Evolutionary conservation across 331 rosid species (phyloP).

Genomic region (Cydonia oblonga): DNA sequence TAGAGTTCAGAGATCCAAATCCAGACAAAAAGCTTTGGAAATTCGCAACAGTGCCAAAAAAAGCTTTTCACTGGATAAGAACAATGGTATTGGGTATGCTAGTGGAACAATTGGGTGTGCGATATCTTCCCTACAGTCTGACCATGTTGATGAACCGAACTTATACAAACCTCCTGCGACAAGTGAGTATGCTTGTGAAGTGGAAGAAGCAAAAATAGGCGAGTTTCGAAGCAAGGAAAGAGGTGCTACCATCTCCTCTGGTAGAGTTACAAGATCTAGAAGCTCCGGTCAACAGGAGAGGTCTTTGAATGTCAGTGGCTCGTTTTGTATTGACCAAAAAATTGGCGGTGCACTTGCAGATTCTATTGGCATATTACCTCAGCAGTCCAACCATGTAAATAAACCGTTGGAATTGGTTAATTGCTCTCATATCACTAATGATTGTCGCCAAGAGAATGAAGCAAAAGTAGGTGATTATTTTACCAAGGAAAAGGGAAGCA

Average conservation of each 20-base stretch:
- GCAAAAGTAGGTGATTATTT: constrained; percentile 9
- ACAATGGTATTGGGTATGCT: constrained; percentile 18
- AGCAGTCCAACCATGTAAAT: constrained; percentile 21
- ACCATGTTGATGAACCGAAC: constrained; percentile 17
- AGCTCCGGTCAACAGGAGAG: constrained; percentile 18
- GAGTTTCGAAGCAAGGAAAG: constrained; percentile 14
- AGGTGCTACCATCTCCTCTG: constrained; percentile 11
- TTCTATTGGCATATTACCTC: background rate
- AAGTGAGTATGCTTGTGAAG: constrained; percentile 16
- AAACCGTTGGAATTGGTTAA: constrained; percentile 18
- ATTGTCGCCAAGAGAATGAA: constrained; percentile 17
- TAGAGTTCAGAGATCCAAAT: constrained; percentile 73
- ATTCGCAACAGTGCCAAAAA: constrained; percentile 53
- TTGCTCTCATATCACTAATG: constrained; percentile 12
- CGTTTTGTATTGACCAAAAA: constrained; percentile 10
- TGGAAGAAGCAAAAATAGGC: constrained; percentile 22
- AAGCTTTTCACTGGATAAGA: constrained; percentile 19
- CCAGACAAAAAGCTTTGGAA: constrained; percentile 82
- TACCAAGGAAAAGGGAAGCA: constrained; percentile 26
- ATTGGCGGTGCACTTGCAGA: background rate
- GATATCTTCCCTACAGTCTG: constrained; percentile 23
- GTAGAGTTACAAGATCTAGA: background rate
- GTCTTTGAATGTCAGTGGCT: constrained; percentile 20
- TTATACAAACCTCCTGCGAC: constrained; percentile 19
- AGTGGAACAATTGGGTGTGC: constrained; percentile 20